Evolutionary conservation across 1,284 basidiomycete species (phyloP).

Genomic region (Neonothopanus nambi): DNA sequence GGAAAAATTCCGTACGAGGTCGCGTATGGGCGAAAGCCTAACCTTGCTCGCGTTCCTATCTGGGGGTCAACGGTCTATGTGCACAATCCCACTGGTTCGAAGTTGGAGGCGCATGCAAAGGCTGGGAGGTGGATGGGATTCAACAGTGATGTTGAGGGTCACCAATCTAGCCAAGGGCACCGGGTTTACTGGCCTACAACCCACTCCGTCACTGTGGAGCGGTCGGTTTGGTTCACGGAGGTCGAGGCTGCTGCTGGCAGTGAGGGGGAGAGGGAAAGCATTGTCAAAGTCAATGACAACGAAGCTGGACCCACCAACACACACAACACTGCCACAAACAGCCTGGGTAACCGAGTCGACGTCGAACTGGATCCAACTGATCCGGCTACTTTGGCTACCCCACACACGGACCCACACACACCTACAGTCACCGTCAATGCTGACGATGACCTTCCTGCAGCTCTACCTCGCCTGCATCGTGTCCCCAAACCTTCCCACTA

Average conservation of each 20-base stretch:
- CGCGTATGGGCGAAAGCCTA: neutral
- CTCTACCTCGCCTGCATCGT: neutral
- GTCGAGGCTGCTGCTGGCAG: too few species aligned
- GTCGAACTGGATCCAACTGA: too few species aligned
- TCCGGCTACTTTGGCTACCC: too few species aligned
- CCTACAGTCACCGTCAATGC: too few species aligned
- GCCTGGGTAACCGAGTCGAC: too few species aligned
- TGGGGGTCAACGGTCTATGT: slow-evolving; percentile 1
- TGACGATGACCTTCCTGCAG: neutral
- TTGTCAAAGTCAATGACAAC: too few species aligned
- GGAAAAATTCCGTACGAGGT: neutral
- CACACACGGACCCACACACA: too few species aligned
- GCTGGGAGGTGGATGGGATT: neutral
- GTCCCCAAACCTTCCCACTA: neutral
- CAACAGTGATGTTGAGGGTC: neutral
- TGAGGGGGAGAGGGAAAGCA: too few species aligned
- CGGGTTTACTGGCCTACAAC: too few species aligned
- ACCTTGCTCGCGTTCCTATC: neutral
- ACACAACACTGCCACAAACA: too few species aligned
- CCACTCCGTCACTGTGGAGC: neutral
- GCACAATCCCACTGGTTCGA: neutral
- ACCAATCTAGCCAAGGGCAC: too few species aligned
- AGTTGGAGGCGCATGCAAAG: neutral
- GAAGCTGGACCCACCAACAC: too few species aligned
- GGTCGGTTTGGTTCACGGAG: neutral